Evolutionary conservation across 495 filamentous ascomycete species (phyloP).

Genomic region (Tuber magnatum): DNA sequence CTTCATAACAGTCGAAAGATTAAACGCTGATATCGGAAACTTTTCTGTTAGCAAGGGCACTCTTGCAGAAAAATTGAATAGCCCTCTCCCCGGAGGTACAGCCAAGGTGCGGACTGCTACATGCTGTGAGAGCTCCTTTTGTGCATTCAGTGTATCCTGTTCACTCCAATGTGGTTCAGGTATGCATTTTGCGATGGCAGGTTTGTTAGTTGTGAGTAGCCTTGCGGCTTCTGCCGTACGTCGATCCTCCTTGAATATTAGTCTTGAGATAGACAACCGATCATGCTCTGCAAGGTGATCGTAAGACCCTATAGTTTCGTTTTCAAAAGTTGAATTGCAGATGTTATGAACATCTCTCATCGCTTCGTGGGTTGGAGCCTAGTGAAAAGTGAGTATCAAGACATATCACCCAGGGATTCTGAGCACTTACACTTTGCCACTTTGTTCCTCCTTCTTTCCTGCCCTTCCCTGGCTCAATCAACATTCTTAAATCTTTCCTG

Average conservation of each 20-base stretch:
- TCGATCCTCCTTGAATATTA: slow-evolving; percentile 85
- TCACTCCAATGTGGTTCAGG: slow-evolving; percentile 76
- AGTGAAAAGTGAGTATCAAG: slow-evolving; percentile 13
- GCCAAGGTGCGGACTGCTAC: slow-evolving; percentile 81
- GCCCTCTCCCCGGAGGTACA: slow-evolving; percentile 71
- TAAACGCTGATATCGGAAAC: slow-evolving; percentile 78
- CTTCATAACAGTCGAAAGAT: slow-evolving; percentile 77
- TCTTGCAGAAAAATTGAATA: slow-evolving; percentile 75
- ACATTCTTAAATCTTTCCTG: slow-evolving; percentile 68
- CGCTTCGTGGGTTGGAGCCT: slow-evolving; percentile 58
- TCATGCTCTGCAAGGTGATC: slow-evolving; percentile 68
- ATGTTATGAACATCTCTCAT: slow-evolving; percentile 66
- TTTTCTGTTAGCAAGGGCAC: slow-evolving; percentile 84
- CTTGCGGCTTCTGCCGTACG: slow-evolving; percentile 72
- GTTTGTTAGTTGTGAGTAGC: slow-evolving; percentile 69
- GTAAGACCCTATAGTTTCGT: slow-evolving; percentile 54
- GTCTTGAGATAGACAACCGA: slow-evolving; percentile 66
- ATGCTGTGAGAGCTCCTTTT: slow-evolving; percentile 78
- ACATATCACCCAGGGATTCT: neutral
- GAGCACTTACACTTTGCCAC: slow-evolving; percentile 35
- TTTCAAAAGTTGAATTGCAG: slow-evolving; percentile 56
- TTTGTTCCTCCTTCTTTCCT: slow-evolving; percentile 37
- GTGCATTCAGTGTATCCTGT: slow-evolving; percentile 78
- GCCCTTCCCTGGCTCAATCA: slow-evolving; percentile 51
- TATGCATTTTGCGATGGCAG: slow-evolving; percentile 66